Conservation (phyloP, 495 filamentous ascomycete species). For the Penicillium coprophilum region DNA sequence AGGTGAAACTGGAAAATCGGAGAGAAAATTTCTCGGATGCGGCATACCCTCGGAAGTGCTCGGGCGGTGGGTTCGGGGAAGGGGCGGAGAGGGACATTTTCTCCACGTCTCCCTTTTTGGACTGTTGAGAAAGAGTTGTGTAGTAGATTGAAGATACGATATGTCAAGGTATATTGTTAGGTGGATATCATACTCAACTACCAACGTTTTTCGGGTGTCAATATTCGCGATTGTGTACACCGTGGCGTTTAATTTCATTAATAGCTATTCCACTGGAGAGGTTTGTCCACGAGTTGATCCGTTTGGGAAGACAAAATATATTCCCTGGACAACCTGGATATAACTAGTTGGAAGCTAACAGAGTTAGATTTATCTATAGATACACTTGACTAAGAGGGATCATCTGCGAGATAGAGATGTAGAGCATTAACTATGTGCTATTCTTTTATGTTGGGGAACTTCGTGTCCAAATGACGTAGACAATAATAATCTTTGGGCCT, state of each 20-base stretch:
- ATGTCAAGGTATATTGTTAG: too few relatives aligned
- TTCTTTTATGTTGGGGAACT: not conserved
- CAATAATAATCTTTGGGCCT: too few relatives aligned
- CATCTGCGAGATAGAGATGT: not conserved
- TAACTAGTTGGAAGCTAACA: not conserved
- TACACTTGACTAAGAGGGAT: not conserved
- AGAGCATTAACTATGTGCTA: not conserved
- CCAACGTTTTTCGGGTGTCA: not conserved
- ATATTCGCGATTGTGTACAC: constrained; percentile 5
- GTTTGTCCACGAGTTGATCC: not conserved
- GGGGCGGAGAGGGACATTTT: constrained; percentile 21
- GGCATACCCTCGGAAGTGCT: constrained; percentile 49
- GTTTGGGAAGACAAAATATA: not conserved
- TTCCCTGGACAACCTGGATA: too few relatives aligned
- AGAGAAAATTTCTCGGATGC: constrained; percentile 49
- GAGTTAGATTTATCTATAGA: not conserved
- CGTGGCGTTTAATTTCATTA: not conserved
- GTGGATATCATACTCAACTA: constrained; percentile 15
- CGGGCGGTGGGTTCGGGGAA: constrained; percentile 42
- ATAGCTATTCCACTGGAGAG: not conserved
- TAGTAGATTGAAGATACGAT: too few relatives aligned
- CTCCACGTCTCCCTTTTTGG: constrained; percentile 17
- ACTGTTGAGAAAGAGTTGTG: not conserved
- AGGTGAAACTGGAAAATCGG: constrained; percentile 30
- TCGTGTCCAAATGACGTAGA: not conserved